Conservation (phyloP, 371 early-diverging fungal genomes). For the Umbelopsis sp. region DNA sequence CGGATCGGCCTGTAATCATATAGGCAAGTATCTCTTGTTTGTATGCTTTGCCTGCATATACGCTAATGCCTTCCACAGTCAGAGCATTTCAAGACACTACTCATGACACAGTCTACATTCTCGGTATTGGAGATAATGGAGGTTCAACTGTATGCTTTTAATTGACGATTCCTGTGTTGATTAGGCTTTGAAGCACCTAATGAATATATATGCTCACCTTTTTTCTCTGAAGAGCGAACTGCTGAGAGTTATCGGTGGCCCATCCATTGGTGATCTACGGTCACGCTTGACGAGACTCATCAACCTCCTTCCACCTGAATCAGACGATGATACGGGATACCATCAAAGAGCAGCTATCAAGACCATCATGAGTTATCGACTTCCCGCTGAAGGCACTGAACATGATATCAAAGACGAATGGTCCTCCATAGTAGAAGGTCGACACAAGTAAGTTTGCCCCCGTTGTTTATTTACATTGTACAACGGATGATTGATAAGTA, state of each 20-base stretch:
- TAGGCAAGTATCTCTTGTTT: slow-evolving; percentile 29
- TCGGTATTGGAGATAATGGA: slow-evolving; percentile 80
- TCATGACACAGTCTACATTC: slow-evolving; percentile 64
- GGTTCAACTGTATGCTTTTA: slow-evolving; percentile 54
- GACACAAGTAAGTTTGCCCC: slow-evolving; percentile 52
- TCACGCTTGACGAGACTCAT: slow-evolving; percentile 65
- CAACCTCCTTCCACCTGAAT: slow-evolving; percentile 39
- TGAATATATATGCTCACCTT: slow-evolving; percentile 2
- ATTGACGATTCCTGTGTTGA: background rate
- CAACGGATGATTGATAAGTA: background rate
- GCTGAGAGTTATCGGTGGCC: slow-evolving; percentile 69
- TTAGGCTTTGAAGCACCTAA: background rate
- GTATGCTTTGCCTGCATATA: background rate
- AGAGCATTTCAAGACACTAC: slow-evolving; percentile 57
- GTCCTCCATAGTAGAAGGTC: slow-evolving; percentile 69
- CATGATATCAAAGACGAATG: slow-evolving; percentile 65
- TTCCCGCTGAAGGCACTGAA: slow-evolving; percentile 54
- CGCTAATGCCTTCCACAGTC: slow-evolving; percentile 25
- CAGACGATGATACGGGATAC: slow-evolving; percentile 30
- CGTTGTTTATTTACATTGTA: background rate
- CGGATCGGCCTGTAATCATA: slow-evolving; percentile 72
- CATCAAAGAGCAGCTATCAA: slow-evolving; percentile 57
- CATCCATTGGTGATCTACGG: slow-evolving; percentile 72
- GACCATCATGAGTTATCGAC: slow-evolving; percentile 66
- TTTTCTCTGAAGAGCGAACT: slow-evolving; percentile 51